Conservation (phyloP, 805 yeast species). For the Starmerella powellii region DNA sequence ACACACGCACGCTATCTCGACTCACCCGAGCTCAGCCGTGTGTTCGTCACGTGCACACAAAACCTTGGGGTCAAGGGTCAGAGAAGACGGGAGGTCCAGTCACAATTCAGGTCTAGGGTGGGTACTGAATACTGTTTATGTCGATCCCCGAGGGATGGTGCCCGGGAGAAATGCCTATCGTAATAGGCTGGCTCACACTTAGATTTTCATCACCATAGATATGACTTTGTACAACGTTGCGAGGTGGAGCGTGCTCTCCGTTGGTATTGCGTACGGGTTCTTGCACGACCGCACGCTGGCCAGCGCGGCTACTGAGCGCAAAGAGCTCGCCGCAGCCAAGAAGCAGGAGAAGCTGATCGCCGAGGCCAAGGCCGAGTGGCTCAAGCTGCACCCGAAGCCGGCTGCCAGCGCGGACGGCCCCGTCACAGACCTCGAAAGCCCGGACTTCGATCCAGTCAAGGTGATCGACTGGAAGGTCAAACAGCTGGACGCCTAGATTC, state of each 20-base stretch:
- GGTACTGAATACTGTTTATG: not conserved
- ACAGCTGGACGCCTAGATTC: conserved; percentile 13
- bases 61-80: too few relatives aligned
- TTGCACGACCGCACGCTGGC: conserved; percentile 65
- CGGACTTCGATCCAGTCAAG: conserved; percentile 69
- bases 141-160: not conserved
- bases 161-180: not conserved
- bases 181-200: conserved; percentile 10
- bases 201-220: conserved; percentile 10
- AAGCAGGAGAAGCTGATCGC: conserved; percentile 62
- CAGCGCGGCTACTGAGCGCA: conserved; percentile 45
- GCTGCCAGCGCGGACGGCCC: conserved; percentile 32
- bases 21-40: too few relatives aligned
- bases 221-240: conserved; percentile 32
- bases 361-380: conserved; percentile 83
- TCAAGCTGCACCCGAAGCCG: conserved; percentile 45
- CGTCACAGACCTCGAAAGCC: conserved; percentile 67
- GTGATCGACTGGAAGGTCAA: conserved; percentile 24
- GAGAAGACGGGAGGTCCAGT: too few relatives aligned
- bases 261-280: conserved; percentile 83
- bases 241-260: conserved; percentile 83
- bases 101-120: too few relatives aligned
- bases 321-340: conserved; percentile 46
- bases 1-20: too few relatives aligned
- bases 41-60: too few relatives aligned